Percentiles rank a stretch among this genome's conserved stretches.
Evolutionary conservation across 2,329 filamentous ascomycete species (phyloP).

Genomic region (Shiraia sp.): DNA sequence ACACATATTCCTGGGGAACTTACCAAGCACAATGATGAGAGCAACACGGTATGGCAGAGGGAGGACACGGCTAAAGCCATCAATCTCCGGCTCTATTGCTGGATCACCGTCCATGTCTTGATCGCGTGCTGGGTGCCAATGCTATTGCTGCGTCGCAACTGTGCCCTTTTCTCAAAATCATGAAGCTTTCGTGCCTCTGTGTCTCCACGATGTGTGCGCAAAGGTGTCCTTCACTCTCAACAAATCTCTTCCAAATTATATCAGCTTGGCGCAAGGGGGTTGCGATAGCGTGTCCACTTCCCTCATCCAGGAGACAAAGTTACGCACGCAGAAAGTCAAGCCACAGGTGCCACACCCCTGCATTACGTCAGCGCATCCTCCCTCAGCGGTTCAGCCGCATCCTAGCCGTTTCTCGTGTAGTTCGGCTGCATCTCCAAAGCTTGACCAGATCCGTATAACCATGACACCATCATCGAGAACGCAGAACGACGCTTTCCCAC

Average conservation of each 20-base stretch:
- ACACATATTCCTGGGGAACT: constrained; percentile 19
- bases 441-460: constrained; percentile 24
- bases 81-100: constrained; percentile 68
- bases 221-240: background rate
- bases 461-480: constrained; percentile 37
- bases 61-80: constrained; percentile 83
- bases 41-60: constrained; percentile 89
- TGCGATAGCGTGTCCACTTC: constrained; percentile 37
- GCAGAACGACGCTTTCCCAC: constrained; percentile 16
- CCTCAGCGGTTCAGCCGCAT: constrained; percentile 21
- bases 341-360: constrained; percentile 11
- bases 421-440: constrained; percentile 10
- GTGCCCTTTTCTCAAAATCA: constrained; percentile 18
- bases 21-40: constrained; percentile 83
- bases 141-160: constrained; percentile 27
- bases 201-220: constrained; percentile 7
- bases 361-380: constrained; percentile 18
- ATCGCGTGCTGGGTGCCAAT: constrained; percentile 21
- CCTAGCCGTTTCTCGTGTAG: constrained; percentile 3
- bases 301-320: constrained; percentile 17
- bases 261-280: constrained; percentile 22
- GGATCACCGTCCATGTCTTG: constrained; percentile 71
- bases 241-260: no score
- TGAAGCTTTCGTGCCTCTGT: constrained; percentile 11
- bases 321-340: constrained; percentile 12